phyloP scores from a whole-genome alignment of 768 basidiomycete species.

The Termitomyces sp. region DNA sequence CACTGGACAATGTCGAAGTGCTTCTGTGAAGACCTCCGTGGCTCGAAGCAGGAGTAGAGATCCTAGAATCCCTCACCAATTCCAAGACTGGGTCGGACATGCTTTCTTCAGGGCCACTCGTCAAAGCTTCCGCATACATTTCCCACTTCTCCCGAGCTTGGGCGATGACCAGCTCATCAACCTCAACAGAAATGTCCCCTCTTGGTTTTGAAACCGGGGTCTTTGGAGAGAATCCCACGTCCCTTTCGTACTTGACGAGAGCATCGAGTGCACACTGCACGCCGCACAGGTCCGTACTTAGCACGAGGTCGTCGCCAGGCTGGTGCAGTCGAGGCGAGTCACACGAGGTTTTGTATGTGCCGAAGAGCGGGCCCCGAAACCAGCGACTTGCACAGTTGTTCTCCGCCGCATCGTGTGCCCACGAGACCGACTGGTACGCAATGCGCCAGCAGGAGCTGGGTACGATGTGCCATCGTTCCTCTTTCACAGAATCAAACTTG shows the following conservation, averaged over 20 bases:
- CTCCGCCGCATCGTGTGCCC: slow-evolving; percentile 28
- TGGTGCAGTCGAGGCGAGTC: slow-evolving; percentile 8
- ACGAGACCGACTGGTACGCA: slow-evolving; percentile 32
- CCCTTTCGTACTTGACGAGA: slow-evolving; percentile 33
- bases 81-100: slow-evolving; percentile 5
- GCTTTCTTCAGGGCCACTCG: slow-evolving; percentile 17
- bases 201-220: background rate
- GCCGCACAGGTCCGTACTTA: slow-evolving; percentile 38
- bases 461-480: slow-evolving; percentile 38
- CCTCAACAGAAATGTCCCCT: slow-evolving; percentile 15
- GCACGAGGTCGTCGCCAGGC: slow-evolving; percentile 14
- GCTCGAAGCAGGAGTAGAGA: slow-evolving; percentile 15
- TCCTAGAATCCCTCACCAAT: slow-evolving; percentile 11
- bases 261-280: slow-evolving; percentile 32
- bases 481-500: slow-evolving; percentile 18
- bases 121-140: slow-evolving; percentile 34
- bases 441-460: slow-evolving; percentile 36
- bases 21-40: slow-evolving; percentile 24
- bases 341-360: slow-evolving; percentile 6
- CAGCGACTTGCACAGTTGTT: slow-evolving; percentile 22
- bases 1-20: slow-evolving; percentile 31
- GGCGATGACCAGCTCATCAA: slow-evolving; percentile 29
- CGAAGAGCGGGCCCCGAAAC: slow-evolving; percentile 30
- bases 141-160: slow-evolving; percentile 37
- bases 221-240: slow-evolving; percentile 35